These are phyloP conservation scores for Rhododendron mucronatum DNA, from an alignment of 148 eudicot genomes.

Conservation along the genomic window DNA sequence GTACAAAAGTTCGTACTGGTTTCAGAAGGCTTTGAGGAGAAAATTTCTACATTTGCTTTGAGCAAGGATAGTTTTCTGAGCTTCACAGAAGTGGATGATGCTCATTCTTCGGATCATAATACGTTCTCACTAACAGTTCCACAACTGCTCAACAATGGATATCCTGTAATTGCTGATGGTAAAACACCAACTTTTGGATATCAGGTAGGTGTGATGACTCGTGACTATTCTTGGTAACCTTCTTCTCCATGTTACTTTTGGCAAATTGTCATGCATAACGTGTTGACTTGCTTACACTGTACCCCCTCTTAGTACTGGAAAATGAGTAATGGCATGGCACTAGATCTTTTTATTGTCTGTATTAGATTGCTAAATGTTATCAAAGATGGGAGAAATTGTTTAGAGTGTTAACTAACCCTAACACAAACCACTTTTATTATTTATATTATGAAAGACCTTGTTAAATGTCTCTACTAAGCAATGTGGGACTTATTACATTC, in stretches of 20 bases:
- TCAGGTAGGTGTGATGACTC: background rate
- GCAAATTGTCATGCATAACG: background rate
- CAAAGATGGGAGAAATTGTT: too few species aligned
- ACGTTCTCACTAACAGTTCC: background rate
- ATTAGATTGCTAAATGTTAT: too few species aligned
- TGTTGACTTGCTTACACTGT: background rate
- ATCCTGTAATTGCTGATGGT: background rate
- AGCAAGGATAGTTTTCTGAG: background rate
- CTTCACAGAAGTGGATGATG: background rate
- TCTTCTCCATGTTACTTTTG: background rate
- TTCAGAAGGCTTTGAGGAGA: background rate
- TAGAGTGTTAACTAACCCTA: too few species aligned
- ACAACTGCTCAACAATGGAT: background rate
- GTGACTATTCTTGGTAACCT: background rate
- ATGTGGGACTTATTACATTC: too few species aligned
- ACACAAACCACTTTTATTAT: too few species aligned
- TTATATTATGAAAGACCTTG: too few species aligned
- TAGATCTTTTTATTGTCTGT: background rate
- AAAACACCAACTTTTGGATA: background rate
- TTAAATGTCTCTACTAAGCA: too few species aligned
- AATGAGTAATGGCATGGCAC: background rate
- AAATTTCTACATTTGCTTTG: background rate
- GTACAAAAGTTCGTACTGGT: background rate
- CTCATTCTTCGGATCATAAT: background rate
- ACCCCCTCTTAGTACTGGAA: background rate